Conservation (phyloP, 768 basidiomycete species). For the Lactarius hengduanensis region DNA sequence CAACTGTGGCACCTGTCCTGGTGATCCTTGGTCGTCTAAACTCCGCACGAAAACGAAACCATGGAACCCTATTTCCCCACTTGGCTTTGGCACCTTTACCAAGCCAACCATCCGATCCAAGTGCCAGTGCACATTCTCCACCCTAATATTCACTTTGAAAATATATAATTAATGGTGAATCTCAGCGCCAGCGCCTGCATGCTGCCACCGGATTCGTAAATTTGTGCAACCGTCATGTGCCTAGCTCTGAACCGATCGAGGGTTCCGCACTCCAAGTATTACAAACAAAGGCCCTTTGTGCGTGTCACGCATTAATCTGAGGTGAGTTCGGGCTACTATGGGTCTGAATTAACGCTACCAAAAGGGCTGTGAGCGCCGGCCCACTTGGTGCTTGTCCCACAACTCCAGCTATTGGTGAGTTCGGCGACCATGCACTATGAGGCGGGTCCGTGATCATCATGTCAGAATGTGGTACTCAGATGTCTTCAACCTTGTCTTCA, state of each 20-base stretch:
- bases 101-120: constrained; percentile 1
- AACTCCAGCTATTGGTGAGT: neutral
- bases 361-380: neutral
- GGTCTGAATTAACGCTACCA: neutral
- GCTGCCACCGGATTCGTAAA: neutral
- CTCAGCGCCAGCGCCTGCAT: neutral
- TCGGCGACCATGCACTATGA: neutral
- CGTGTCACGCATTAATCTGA: no score
- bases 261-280: neutral
- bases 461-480: neutral
- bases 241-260: neutral
- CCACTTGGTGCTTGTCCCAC: neutral
- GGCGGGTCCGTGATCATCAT: neutral
- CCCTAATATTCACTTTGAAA: neutral
- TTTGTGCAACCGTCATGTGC: neutral
- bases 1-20: constrained; percentile 11
- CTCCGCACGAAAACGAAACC: neutral
- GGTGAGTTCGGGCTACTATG: neutral
- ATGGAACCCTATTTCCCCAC: neutral
- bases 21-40: constrained; percentile 1
- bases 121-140: neutral
- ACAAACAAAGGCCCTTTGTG: no score
- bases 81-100: neutral
- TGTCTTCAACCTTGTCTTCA: neutral
- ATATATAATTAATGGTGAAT: no score